Evolutionary conservation across 2,329 filamentous ascomycete genomes (phyloP).

Genomic region (Fusarium sp.): DNA sequence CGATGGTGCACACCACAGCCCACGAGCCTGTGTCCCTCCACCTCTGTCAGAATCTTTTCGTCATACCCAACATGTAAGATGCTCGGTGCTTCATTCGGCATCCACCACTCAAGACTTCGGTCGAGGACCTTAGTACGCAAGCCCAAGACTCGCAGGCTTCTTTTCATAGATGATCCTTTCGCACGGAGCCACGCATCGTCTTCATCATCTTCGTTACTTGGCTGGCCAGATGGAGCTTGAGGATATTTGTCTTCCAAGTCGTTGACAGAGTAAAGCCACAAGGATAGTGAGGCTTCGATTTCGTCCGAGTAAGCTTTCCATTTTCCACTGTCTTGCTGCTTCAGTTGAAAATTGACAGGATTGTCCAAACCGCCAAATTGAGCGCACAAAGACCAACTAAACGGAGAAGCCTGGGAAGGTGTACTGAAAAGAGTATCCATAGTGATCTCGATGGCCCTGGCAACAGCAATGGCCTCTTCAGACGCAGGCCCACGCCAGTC

Average conservation of each 20-base stretch:
- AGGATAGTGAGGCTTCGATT: background rate
- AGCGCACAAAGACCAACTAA: background rate
- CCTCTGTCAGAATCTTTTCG: background rate
- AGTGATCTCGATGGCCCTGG: background rate
- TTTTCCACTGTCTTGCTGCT: background rate
- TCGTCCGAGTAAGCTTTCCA: background rate
- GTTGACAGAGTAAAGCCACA: background rate
- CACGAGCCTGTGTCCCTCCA: background rate
- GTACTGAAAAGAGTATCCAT: background rate
- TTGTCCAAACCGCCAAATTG: background rate
- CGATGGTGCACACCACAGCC: background rate
- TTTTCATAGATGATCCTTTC: background rate
- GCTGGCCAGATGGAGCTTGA: background rate
- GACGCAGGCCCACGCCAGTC: background rate
- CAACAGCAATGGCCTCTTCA: background rate
- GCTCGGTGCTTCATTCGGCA: background rate
- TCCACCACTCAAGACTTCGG: background rate
- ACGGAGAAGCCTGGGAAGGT: background rate
- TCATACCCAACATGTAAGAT: background rate
- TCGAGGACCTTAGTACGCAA: background rate
- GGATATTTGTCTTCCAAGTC: background rate
- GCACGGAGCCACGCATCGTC: background rate
- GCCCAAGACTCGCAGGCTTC: background rate
- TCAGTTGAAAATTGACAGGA: background rate
- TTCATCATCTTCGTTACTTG: background rate